Evolutionary conservation across 768 basidiomycete genomes (phyloP).

Genomic region (Aureoboletus auriporus): DNA sequence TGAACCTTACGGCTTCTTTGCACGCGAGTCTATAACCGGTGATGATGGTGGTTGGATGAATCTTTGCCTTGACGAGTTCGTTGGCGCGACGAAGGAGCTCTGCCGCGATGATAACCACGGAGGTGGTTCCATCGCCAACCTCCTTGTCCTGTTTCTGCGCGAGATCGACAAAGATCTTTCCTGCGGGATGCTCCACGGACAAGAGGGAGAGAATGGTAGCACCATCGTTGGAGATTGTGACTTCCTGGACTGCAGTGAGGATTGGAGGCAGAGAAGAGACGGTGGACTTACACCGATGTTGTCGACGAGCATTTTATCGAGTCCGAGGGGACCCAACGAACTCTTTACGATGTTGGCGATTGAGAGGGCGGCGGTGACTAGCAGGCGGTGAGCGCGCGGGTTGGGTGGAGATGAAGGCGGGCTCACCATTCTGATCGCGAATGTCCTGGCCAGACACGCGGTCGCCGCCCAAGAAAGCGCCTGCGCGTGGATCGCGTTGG

Average conservation of each 20-base stretch:
- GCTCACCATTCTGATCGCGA: conserved; percentile 89
- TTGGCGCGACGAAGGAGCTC: conserved; percentile 94
- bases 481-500: conserved; percentile 88
- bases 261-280: not conserved
- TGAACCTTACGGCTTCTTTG: conserved; percentile 94
- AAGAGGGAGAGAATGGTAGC: conserved; percentile 96
- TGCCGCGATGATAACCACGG: conserved; percentile 97
- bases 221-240: conserved; percentile 99
- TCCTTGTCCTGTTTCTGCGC: conserved; percentile 99
- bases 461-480: conserved; percentile 92
- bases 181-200: conserved; percentile 95
- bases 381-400: not conserved
- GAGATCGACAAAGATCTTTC: conserved; percentile 95
- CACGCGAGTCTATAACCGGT: conserved; percentile 97
- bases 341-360: conserved; percentile 98
- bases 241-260: conserved; percentile 60
- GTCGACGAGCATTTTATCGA: conserved; percentile 97
- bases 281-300: conserved; percentile 79
- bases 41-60: conserved; percentile 99
- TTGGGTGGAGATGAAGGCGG: not conserved
- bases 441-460: conserved; percentile 94
- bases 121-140: conserved; percentile 98
- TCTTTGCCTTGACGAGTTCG: conserved; percentile 96
- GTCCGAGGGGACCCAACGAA: conserved; percentile 89
- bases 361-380: conserved; percentile 92